phyloP scores from a whole-genome alignment of 352 stramenopile species.

The Phytophthora cactorum region DNA sequence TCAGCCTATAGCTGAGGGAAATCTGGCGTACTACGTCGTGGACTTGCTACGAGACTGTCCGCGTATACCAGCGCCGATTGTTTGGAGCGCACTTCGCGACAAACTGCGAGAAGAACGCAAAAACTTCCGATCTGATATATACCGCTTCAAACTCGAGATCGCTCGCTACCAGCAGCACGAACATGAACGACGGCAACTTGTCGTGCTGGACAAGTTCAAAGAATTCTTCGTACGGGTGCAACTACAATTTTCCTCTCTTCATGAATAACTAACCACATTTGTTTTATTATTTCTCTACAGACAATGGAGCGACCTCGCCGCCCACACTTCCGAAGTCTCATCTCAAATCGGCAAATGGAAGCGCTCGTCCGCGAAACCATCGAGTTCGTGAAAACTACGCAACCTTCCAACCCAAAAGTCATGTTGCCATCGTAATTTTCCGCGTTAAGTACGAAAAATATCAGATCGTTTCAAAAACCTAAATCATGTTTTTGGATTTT shows the following conservation, averaged over 20 bases:
- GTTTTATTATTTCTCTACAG: constrained; percentile 5
- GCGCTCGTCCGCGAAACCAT: constrained; percentile 61
- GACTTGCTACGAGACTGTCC: constrained; percentile 68
- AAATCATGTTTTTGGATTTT: constrained; percentile 14
- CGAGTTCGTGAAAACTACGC: constrained; percentile 54
- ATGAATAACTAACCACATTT: neutral
- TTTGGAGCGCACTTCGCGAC: constrained; percentile 56
- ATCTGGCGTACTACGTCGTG: constrained; percentile 71
- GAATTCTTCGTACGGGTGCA: constrained; percentile 63
- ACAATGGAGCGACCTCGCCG: constrained; percentile 46
- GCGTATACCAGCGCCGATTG: constrained; percentile 43
- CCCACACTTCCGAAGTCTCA: constrained; percentile 69
- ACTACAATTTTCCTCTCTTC: neutral
- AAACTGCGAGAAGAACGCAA: constrained; percentile 68
- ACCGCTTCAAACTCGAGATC: constrained; percentile 65
- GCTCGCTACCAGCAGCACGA: constrained; percentile 63
- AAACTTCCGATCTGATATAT: constrained; percentile 65
- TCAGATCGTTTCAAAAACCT: constrained; percentile 19
- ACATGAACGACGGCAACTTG: constrained; percentile 51
- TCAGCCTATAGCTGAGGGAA: constrained; percentile 39
- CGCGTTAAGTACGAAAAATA: constrained; percentile 1
- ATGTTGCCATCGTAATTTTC: constrained; percentile 18
- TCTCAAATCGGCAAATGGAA: constrained; percentile 71
- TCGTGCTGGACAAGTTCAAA: constrained; percentile 71
- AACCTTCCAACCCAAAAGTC: constrained; percentile 49